Conservation (phyloP, 441 rosid genomes). For the Syzygium malaccense region DNA sequence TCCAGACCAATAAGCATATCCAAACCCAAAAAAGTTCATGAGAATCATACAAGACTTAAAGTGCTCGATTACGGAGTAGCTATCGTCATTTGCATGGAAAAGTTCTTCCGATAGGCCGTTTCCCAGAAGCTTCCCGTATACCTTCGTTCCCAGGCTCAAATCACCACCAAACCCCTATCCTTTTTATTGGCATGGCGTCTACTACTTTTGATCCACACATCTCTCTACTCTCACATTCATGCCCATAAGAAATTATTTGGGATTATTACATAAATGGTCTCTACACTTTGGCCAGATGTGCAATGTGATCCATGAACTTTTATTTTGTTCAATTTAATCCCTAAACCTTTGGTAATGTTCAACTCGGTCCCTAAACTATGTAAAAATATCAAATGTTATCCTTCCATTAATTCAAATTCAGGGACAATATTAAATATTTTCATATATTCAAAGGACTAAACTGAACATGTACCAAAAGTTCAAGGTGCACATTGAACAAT, state of each 20-base stretch:
- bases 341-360: no score
- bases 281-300: no score
- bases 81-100: not conserved
- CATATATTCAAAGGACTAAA: no score
- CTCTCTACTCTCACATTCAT: not conserved
- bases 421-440: no score
- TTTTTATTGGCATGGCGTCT: not conserved
- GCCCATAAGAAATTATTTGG: not conserved
- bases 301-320: no score
- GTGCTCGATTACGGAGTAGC: not conserved
- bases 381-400: no score
- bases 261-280: no score
- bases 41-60: not conserved
- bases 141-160: not conserved
- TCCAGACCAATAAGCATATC: not conserved
- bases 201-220: not conserved
- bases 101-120: not conserved
- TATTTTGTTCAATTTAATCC: no score
- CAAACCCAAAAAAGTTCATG: not conserved
- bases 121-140: not conserved
- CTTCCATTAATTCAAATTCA: no score
- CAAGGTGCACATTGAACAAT: no score
- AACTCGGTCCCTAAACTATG: no score
- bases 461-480: no score
- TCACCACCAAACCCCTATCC: not conserved